These are phyloP conservation scores for Eutrema yunnanense DNA, from an alignment of 345 rosid genomes.

Conservation along the genomic window DNA sequence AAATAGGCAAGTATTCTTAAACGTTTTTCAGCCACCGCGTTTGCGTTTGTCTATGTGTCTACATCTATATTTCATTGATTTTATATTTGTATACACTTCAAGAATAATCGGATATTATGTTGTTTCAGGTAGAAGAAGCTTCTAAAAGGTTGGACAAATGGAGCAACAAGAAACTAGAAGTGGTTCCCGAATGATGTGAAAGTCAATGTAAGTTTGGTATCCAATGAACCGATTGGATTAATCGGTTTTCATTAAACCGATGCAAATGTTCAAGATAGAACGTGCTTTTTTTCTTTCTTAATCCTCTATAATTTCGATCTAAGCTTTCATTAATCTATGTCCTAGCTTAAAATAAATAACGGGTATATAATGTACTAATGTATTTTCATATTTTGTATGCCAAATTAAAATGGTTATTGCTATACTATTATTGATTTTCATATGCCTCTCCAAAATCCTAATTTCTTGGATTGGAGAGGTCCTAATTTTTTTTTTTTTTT, in stretches of 20 bases:
- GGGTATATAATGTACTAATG: background rate
- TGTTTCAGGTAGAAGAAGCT: slow-evolving; percentile 32
- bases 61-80: background rate
- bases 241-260: background rate
- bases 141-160: slow-evolving; percentile 25
- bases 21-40: background rate
- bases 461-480: background rate
- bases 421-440: background rate
- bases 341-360: background rate
- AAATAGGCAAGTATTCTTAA: slow-evolving; percentile 37
- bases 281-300: background rate
- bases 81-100: background rate
- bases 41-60: background rate
- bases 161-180: slow-evolving; percentile 20
- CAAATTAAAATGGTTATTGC: background rate
- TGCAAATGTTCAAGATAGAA: background rate
- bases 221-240: background rate
- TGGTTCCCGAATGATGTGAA: slow-evolving; percentile 6
- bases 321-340: background rate
- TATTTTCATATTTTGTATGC: background rate
- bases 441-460: background rate
- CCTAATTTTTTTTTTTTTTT: background rate
- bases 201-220: background rate
- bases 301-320: too few species aligned
- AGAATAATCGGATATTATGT: background rate